Percentiles rank a stretch among this genome's conserved stretches.
phyloP scores from a whole-genome alignment of 2,329 filamentous ascomycete species.

The Didymella pinodella region DNA sequence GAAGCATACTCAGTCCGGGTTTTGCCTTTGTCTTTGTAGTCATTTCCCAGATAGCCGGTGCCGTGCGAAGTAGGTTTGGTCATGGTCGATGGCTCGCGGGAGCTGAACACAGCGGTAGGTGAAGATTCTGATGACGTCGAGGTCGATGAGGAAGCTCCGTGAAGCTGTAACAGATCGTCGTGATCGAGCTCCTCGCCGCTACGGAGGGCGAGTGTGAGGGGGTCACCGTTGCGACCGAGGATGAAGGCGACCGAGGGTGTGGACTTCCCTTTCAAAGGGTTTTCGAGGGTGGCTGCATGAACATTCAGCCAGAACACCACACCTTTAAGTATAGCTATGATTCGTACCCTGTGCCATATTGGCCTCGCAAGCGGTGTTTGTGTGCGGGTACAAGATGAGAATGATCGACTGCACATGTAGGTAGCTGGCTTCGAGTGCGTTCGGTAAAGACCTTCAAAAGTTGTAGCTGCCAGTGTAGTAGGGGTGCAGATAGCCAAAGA shows the following conservation, averaged over 20 bases:
- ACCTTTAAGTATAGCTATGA: background rate
- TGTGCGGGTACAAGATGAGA: background rate
- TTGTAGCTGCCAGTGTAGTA: too few species aligned
- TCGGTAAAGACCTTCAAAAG: background rate
- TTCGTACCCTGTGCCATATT: conserved; percentile 33
- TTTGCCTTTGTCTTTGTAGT: conserved; percentile 27
- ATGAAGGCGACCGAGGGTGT: conserved; percentile 22
- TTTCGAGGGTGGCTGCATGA: conserved; percentile 35
- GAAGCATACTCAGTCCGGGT: conserved; percentile 28
- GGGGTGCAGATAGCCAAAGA: too few species aligned
- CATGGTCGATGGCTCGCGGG: conserved; percentile 27
- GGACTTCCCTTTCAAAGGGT: conserved; percentile 23
- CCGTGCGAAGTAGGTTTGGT: conserved; percentile 43
- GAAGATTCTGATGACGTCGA: conserved; percentile 23
- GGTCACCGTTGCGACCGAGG: conserved; percentile 27
- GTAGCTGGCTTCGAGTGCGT: background rate
- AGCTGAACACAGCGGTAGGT: conserved; percentile 27
- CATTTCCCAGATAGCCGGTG: conserved; percentile 27
- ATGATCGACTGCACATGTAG: conserved; percentile 5
- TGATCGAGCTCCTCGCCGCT: conserved; percentile 12
- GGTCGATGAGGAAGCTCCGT: conserved; percentile 13
- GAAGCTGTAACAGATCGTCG: background rate
- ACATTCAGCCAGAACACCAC: background rate
- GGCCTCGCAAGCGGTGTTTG: conserved; percentile 21
- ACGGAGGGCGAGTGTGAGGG: conserved; percentile 15